phyloP scores from a whole-genome alignment of 225 moss, liverwort and hornwort genomes.

The Ulota crispa region DNA sequence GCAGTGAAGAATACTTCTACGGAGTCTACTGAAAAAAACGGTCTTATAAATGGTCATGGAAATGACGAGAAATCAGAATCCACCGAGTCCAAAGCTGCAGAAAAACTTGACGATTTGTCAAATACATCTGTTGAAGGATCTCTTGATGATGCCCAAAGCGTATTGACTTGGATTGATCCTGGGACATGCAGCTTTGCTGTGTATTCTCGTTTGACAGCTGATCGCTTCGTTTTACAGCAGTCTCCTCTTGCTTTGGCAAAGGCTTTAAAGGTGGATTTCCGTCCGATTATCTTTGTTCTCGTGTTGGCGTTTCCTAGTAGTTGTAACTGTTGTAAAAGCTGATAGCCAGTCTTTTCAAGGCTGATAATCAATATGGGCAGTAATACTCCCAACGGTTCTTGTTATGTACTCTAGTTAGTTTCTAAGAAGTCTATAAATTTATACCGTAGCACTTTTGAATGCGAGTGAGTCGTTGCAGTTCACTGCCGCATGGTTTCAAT shows the following conservation, averaged over 20 bases:
- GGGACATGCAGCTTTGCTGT: slow-evolving; percentile 76
- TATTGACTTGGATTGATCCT: slow-evolving; percentile 72
- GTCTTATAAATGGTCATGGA: slow-evolving; percentile 31
- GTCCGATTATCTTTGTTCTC: neutral
- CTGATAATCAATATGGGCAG: neutral
- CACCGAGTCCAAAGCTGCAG: slow-evolving; percentile 33
- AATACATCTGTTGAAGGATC: slow-evolving; percentile 18
- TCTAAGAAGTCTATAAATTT: neutral
- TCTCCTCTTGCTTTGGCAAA: slow-evolving; percentile 79
- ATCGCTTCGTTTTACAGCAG: slow-evolving; percentile 68
- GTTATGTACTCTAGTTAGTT: neutral
- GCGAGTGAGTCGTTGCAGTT: neutral
- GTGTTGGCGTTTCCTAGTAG: neutral
- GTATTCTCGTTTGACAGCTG: slow-evolving; percentile 56
- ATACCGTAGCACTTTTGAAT: neutral
- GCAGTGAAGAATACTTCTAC: slow-evolving; percentile 21
- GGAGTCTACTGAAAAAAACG: slow-evolving; percentile 33
- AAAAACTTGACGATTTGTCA: slow-evolving; percentile 27
- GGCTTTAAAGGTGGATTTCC: slow-evolving; percentile 65
- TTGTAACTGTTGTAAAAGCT: slow-evolving; percentile 1
- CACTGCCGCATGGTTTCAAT: neutral
- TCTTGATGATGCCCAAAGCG: slow-evolving; percentile 22
- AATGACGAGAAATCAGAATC: slow-evolving; percentile 31
- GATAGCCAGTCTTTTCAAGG: neutral
- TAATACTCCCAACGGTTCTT: neutral